Evolutionary conservation across 495 filamentous ascomycete species (phyloP), one percentile per base, ranked within the genome.

Genomic region (Neurospora hispaniola): DNA sequence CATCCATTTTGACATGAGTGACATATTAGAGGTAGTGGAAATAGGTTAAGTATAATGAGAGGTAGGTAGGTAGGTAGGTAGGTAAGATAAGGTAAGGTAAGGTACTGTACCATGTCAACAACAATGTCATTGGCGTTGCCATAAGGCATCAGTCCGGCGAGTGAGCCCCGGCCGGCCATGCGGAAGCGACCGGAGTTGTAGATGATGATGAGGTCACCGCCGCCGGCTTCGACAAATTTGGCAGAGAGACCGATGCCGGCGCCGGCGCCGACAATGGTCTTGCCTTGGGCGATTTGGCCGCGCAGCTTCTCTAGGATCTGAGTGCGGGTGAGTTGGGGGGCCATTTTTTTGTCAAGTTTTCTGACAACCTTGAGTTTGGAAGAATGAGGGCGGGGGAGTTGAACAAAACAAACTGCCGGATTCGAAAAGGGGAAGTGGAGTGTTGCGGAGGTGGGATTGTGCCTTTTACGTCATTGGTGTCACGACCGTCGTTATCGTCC

Each of bases 121-220:
- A 92, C 90, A 18, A 91, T 87, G 31, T 87, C 86, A 78, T 92
- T 92, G 5, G 90, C 90, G 77, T 93, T 89, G 9, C 89, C 88
- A 80, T 91, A 93, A 1, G 90, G 90, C 86, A 93, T 89, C 69
- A 93, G 78, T 0, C 90, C 91, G 0, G 90, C 90, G n/a, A 92
- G 81, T 7, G 89, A 91, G 1, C 90, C 90, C 27, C 87, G 82
- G 2, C 90, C 90, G 4, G 90, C 90, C 91, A 93, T 92, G 42
- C 90, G 89, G 81, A 90, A 93, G 35, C 90, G 87, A 2, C 90
- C 91, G 43, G 86, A 88, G 81, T 92, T 92, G 83, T 92, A 92
- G 80, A 92, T 83, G 72, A 92, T 86, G 71, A 92, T 90, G 38
- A 92, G 84, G 74, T 92, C 89, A 69, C 83, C 86, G 72, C 90